Evolutionary conservation across 108 stramenopile species (phyloP), one percentile per base, ranked within the genome.

Genomic region (Pseudonitzschia multistriata): DNA sequence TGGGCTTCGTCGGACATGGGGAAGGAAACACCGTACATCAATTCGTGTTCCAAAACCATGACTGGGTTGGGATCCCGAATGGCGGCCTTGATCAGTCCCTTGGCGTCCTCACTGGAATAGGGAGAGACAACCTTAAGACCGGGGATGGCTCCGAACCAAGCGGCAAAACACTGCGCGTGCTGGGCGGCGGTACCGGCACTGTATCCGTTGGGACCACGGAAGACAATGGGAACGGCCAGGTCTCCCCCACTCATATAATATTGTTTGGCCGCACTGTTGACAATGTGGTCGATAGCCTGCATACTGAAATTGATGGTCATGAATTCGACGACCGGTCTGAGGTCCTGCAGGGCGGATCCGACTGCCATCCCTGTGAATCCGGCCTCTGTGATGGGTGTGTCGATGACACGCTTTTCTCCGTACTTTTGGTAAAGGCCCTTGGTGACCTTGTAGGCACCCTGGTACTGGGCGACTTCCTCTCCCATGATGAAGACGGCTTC

Each of bases 261-360:
- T 80, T 97, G 96, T 82, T 99, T 99, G 64, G 99, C 99, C 13
- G 97, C 98, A 33, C 88, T 87, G 71, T 98, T 99, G 37, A 99
- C 76, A 68, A 99, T 84, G 72, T 99, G 98, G 86, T 99, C 99
- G 72, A 99, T 98, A 33, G 99, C 99, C 74, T 99, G 99, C 94
- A 99, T 96, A 55, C 95, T 89, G 76, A 99, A 99, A 81, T 99
- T 99, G 81, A 94, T 96, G 24, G 99, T 99, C 99, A 99, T 99
- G 85, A 98, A 99, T 85, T 99, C 99, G 29, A 98, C 90, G 61
- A 99, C 85, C 33, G 99, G 99, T 62, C 83, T 74, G 5, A 98
- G 73, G 75, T 98, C 94, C 67, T 96, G 88, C 81, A 94, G 96
- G 57, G 97, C 91, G 21, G 97, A 87, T 14, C 99, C 99, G 11